phyloP scores from a whole-genome alignment of 2,329 filamentous ascomycete species.

The Xylaria sp. region DNA sequence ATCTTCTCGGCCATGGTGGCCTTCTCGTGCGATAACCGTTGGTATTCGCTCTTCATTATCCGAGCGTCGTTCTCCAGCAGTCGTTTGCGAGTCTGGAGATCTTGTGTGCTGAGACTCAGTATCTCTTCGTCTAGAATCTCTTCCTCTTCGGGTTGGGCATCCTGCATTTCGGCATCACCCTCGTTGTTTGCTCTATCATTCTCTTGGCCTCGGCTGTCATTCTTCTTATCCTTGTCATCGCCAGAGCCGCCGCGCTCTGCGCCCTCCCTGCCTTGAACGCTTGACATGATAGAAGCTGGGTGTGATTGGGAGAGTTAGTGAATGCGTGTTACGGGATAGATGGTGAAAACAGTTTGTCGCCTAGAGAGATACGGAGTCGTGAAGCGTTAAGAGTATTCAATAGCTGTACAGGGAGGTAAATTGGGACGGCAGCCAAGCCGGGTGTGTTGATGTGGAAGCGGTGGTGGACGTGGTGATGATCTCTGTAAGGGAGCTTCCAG shows the following conservation, averaged over 20 bases:
- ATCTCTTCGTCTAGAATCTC: constrained; percentile 93
- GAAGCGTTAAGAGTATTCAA: neutral
- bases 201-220: constrained; percentile 57
- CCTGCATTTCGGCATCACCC: constrained; percentile 90
- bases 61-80: constrained; percentile 96
- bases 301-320: constrained; percentile 4
- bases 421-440: neutral
- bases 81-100: constrained; percentile 88
- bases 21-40: constrained; percentile 94
- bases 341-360: neutral
- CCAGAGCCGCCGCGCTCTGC: constrained; percentile 38
- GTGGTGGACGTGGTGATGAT: constrained; percentile 28
- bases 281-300: constrained; percentile 39
- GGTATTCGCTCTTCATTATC: constrained; percentile 98
- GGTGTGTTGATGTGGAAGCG: neutral
- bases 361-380: neutral
- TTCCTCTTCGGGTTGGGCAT: constrained; percentile 75
- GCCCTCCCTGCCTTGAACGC: constrained; percentile 37
- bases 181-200: constrained; percentile 64
- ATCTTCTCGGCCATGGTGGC: constrained; percentile 97
- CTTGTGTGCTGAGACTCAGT: constrained; percentile 87
- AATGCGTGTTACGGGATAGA: neutral
- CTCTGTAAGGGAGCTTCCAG: constrained; percentile 21
- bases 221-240: constrained; percentile 58
- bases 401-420: neutral